Evolutionary conservation across 2,329 filamentous ascomycete species (phyloP), one percentile per base, ranked within the genome.

Genomic region (Neofusicoccum parvum): DNA sequence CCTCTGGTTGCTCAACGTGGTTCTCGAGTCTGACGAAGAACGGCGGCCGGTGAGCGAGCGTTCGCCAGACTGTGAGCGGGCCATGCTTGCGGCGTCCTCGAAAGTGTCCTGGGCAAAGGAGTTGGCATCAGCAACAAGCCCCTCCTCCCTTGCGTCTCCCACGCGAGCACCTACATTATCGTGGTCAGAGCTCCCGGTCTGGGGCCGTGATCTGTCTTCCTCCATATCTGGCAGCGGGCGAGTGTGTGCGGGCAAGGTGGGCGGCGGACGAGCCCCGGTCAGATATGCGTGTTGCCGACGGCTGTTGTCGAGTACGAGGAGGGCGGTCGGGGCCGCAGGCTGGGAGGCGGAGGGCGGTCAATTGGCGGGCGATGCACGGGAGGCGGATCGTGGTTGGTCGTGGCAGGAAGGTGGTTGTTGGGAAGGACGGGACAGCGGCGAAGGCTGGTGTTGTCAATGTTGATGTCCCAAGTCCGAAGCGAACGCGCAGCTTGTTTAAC

Each of bases 1-100:
- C 36, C 75, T 46, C 32, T 32, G 27, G 27, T 66, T 66, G 65
- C 41, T 62, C 34, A 60, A 7, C 17, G 63, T 51, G 27, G 49
- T 60, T 20, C 46, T 58, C 20, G 63, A 65, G 15, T 54, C 53
- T 12, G 63, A 49, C 34, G 54, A 62, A 10, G 45, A 65, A 54
- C 64, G 54, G 72, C 74, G 72, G 66, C 71, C 73, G 37, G 76
- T 69, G 48, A 92, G 79, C 32, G 90, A 92, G 67, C 90, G 86
- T 62, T 76, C 69, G 60, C 74, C 71, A 86, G 70, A 74, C 68
- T 70, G 76, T 69, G 77, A 82, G 73, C 72, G 70, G 58, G 75
- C 75, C 67, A 83, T 86, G 77, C 92, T 90, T 70, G 87, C 81
- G 64, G 92, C 92, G 82, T 97, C 92, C 80, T 96, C 92, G 73